A percentile compares a stretch with the other conserved stretches of the same genome.
Conservation (phyloP, 345 rosid species). For the Salix suchowensis region DNA sequence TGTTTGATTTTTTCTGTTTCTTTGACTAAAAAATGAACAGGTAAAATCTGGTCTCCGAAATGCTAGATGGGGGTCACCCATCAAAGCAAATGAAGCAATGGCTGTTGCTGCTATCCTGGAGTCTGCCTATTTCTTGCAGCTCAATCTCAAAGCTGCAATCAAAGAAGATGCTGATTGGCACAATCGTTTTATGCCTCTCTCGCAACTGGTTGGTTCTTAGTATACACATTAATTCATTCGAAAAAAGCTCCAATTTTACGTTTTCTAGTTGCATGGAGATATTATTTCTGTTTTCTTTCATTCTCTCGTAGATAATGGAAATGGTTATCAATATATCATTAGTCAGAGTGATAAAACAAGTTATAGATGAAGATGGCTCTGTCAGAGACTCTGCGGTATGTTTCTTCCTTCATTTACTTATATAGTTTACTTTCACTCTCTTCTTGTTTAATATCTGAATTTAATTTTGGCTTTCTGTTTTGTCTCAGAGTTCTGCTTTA, state of each 20-base stretch:
- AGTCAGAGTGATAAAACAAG: constrained; percentile 52
- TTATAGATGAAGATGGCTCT: constrained; percentile 72
- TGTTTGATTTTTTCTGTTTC: constrained; percentile 4
- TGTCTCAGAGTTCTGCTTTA: constrained; percentile 66
- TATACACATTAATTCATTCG: constrained; percentile 3
- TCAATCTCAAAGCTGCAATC: constrained; percentile 57
- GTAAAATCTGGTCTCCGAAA: constrained; percentile 49
- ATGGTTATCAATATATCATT: constrained; percentile 50
- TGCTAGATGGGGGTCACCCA: constrained; percentile 40
- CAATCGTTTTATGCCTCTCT: constrained; percentile 67
- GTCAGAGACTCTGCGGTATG: constrained; percentile 86
- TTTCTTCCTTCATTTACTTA: constrained; percentile 12
- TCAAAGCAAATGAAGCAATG: constrained; percentile 56
- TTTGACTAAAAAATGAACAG: constrained; percentile 22
- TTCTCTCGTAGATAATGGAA: constrained; percentile 50
- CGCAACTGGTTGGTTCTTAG: constrained; percentile 43
- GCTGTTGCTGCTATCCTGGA: constrained; percentile 56
- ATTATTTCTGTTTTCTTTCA: constrained; percentile 3
- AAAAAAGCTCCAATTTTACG: not conserved
- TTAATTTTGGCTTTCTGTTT: constrained; percentile 4
- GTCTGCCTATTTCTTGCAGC: constrained; percentile 57
- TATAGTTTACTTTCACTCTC: not conserved
- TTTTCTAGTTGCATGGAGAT: not conserved
- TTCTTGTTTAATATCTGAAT: constrained; percentile 7
- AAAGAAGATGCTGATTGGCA: constrained; percentile 71